A percentile compares a stretch with the other conserved stretches of the same genome.
Conservation (phyloP, 2,329 filamentous ascomycete species). For the Aspergillus brunneoviolaceus region DNA sequence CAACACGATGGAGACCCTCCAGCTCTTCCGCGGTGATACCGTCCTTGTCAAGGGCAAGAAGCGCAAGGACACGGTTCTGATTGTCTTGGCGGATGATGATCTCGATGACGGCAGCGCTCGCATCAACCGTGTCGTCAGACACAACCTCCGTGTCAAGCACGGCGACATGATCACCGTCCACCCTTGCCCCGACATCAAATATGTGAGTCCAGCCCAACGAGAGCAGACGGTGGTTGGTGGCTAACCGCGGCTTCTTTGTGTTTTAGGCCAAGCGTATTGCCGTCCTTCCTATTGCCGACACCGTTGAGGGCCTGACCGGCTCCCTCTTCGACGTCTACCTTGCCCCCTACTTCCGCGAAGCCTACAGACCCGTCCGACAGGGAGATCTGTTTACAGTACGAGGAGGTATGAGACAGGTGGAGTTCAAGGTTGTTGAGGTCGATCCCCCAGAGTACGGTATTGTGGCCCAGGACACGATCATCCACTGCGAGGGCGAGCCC, state of each 20-base stretch:
- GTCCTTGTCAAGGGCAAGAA: conserved; percentile 99
- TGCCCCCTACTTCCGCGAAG: conserved; percentile 98
- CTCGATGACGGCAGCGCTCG: conserved; percentile 95
- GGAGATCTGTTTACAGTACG: conserved; percentile 96
- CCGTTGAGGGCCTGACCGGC: conserved; percentile 94
- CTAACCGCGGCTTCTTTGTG: conserved; percentile 23
- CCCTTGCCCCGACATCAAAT: conserved; percentile 99
- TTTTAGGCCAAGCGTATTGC: conserved; percentile 93
- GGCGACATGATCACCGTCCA: conserved; percentile 97
- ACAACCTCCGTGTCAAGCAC: conserved; percentile 98
- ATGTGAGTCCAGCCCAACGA: conserved; percentile 62
- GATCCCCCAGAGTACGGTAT: conserved; percentile 98
- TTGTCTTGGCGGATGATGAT: conserved; percentile 95
- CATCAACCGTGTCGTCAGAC: conserved; percentile 97
- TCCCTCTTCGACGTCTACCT: conserved; percentile 99
- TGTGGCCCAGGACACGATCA: conserved; percentile 96
- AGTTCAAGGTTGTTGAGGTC: conserved; percentile 99
- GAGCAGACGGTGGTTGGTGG: neutral
- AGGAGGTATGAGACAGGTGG: conserved; percentile 97
- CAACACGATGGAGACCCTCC: conserved; percentile 97
- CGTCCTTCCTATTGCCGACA: conserved; percentile 96
- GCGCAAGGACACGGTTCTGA: conserved; percentile 97
- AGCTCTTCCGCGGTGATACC: conserved; percentile 98
- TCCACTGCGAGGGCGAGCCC: conserved; percentile 95
- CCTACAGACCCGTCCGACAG: conserved; percentile 94